A percentile compares a stretch with the other conserved stretches of the same genome.
These are phyloP conservation scores for Aphanomyces euteiches DNA, from an alignment of 352 stramenopile genomes.

Conservation along the genomic window DNA sequence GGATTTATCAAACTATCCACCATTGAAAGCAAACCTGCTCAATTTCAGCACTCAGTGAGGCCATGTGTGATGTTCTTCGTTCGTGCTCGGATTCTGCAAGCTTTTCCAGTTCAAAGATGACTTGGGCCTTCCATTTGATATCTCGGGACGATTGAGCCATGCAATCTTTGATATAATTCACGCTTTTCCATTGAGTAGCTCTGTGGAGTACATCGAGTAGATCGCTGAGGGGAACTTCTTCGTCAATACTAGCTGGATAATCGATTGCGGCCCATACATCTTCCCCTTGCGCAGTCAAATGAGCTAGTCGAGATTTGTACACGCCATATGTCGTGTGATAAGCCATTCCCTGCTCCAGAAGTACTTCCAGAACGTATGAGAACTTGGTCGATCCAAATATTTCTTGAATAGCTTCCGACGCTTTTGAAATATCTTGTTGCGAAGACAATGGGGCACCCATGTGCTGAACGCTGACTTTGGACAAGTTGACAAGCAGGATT, in stretches of 20 bases:
- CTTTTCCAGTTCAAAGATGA: constrained; percentile 61
- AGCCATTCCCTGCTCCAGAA: constrained; percentile 54
- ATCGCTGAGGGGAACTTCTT: constrained; percentile 56
- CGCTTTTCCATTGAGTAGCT: constrained; percentile 68
- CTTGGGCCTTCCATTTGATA: constrained; percentile 74
- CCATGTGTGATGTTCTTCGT: constrained; percentile 42
- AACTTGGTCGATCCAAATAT: constrained; percentile 53
- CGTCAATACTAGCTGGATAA: constrained; percentile 66
- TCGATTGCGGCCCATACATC: constrained; percentile 68
- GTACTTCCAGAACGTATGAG: constrained; percentile 52
- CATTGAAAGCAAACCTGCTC: constrained; percentile 37
- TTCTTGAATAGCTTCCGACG: constrained; percentile 51
- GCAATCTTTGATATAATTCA: constrained; percentile 79
- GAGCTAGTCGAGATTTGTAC: constrained; percentile 45
- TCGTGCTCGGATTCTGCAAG: constrained; percentile 64
- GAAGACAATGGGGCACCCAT: constrained; percentile 35
- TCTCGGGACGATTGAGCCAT: constrained; percentile 67
- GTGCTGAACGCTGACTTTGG: constrained; percentile 50
- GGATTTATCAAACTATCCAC: not conserved
- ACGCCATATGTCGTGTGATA: constrained; percentile 60
- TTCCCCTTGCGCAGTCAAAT: constrained; percentile 38
- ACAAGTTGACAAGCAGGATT: constrained; percentile 62
- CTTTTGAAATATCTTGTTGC: constrained; percentile 37
- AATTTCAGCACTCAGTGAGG: constrained; percentile 66
- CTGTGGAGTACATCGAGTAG: constrained; percentile 52